phyloP scores from a whole-genome alignment of 2,329 filamentous ascomycete genomes.

The Paracoccidioides lutzii region DNA sequence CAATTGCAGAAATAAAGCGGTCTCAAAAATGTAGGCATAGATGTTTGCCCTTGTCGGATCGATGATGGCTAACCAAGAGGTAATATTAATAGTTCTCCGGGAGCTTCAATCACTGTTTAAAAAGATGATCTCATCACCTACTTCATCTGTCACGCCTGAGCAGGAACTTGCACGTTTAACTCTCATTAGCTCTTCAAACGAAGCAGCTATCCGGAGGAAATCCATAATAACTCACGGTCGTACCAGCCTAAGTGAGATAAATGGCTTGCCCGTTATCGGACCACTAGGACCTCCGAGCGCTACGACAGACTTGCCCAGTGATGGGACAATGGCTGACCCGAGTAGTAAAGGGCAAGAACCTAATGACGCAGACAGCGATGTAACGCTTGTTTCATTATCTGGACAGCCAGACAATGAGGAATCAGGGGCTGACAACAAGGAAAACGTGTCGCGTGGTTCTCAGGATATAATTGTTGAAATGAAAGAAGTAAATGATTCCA shows the following conservation, averaged over 20 bases:
- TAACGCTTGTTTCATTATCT: conserved; percentile 25
- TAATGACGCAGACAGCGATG: conserved; percentile 20
- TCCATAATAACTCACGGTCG: conserved; percentile 29
- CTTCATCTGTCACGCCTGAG: conserved; percentile 54
- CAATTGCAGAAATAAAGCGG: conserved; percentile 43
- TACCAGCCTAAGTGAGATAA: conserved; percentile 30
- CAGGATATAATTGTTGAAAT: conserved; percentile 15
- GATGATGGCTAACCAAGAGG: not conserved
- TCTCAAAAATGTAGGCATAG: conserved; percentile 60
- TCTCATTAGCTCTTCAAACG: conserved; percentile 48
- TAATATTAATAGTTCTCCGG: conserved; percentile 49
- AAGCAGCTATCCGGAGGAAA: conserved; percentile 38
- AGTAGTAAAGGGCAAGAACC: conserved; percentile 5
- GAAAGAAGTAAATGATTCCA: conserved; percentile 14
- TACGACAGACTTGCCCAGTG: conserved; percentile 12
- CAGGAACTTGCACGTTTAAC: conserved; percentile 70
- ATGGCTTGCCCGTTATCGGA: conserved; percentile 34
- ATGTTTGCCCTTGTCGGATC: not conserved
- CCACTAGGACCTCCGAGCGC: conserved; percentile 30
- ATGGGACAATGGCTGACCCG: conserved; percentile 14
- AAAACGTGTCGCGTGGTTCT: conserved; percentile 23
- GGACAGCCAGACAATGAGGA: conserved; percentile 4
- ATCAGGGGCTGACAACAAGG: conserved; percentile 24
- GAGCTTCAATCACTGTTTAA: conserved; percentile 60
- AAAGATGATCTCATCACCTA: conserved; percentile 52